phyloP scores from a whole-genome alignment of 2,329 filamentous ascomycete species.

The Ampelomyces quisqualis region DNA sequence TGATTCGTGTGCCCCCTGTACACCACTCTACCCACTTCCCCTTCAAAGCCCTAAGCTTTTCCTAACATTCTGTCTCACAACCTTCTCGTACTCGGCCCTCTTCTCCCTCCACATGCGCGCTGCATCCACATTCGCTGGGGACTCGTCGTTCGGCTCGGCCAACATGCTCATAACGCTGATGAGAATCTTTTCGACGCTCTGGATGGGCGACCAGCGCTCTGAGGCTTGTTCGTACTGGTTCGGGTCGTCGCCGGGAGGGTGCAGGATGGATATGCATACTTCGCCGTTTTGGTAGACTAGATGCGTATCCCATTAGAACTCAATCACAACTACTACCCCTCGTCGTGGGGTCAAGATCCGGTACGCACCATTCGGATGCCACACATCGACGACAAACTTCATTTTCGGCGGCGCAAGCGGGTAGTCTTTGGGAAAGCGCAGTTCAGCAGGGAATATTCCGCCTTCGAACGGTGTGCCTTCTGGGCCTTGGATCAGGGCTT shows the following conservation, averaged over 20 bases:
- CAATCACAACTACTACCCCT: conserved; percentile 3
- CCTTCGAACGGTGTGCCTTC: conserved; percentile 95
- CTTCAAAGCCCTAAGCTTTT: conserved; percentile 41
- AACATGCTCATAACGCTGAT: conserved; percentile 91
- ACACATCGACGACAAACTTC: conserved; percentile 81
- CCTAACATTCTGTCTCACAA: conserved; percentile 61
- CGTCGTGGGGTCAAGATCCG: not conserved
- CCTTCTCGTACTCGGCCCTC: conserved; percentile 71
- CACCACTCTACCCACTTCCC: not conserved
- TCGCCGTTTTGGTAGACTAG: conserved; percentile 80
- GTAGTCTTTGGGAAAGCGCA: conserved; percentile 82
- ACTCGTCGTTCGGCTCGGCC: conserved; percentile 90
- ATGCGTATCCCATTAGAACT: no score
- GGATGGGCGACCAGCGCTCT: conserved; percentile 93
- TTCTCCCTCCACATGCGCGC: conserved; percentile 86
- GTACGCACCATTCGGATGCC: conserved; percentile 80
- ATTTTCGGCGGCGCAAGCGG: conserved; percentile 86
- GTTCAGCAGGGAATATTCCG: conserved; percentile 84
- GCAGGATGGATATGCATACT: conserved; percentile 96
- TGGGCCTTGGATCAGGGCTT: conserved; percentile 92
- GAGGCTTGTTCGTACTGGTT: conserved; percentile 88
- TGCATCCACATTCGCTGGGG: conserved; percentile 91
- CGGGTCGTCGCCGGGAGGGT: conserved; percentile 90
- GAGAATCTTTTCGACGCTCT: conserved; percentile 91
- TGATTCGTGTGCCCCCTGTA: conserved; percentile 7